Evolutionary conservation across 495 filamentous ascomycete species (phyloP).

Genomic region (Rhypophila decipiens): DNA sequence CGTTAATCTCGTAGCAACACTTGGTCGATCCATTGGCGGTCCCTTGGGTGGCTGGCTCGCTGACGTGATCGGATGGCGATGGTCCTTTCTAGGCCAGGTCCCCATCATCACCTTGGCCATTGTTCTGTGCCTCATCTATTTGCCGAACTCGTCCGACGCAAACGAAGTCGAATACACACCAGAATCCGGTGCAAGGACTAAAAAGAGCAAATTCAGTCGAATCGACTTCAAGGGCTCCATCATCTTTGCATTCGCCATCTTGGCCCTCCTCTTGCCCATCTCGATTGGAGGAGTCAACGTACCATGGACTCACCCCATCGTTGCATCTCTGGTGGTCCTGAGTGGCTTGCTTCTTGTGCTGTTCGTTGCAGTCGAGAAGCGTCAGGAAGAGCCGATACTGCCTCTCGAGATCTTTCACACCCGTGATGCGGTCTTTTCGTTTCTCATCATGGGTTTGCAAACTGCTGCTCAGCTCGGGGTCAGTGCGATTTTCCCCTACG

Average conservation of each 20-base stretch:
- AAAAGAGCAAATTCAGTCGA: conserved; percentile 31
- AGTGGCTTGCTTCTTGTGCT: conserved; percentile 31
- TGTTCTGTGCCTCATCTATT: conserved; percentile 39
- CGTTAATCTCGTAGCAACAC: conserved; percentile 57
- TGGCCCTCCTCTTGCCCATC: conserved; percentile 48
- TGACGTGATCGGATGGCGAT: conserved; percentile 62
- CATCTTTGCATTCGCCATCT: conserved; percentile 42
- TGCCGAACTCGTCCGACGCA: conserved; percentile 20
- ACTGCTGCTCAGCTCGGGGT: conserved; percentile 51
- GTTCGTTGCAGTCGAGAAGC: conserved; percentile 48
- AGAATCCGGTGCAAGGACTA: background rate
- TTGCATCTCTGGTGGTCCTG: conserved; percentile 27
- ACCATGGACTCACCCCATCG: conserved; percentile 48
- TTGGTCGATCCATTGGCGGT: conserved; percentile 58
- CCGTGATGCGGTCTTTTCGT: conserved; percentile 49
- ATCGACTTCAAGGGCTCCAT: conserved; percentile 56
- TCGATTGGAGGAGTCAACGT: conserved; percentile 53
- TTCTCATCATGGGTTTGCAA: conserved; percentile 48
- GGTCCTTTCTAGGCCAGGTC: conserved; percentile 57
- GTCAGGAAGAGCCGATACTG: conserved; percentile 55
- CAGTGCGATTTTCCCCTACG: conserved; percentile 22
- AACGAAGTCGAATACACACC: background rate
- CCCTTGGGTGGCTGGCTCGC: conserved; percentile 59
- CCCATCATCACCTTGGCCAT: conserved; percentile 52
- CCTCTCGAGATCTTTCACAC: conserved; percentile 50